Evolutionary conservation across 805 yeast species (phyloP).

Genomic region (Maudiozyma bulderi): DNA sequence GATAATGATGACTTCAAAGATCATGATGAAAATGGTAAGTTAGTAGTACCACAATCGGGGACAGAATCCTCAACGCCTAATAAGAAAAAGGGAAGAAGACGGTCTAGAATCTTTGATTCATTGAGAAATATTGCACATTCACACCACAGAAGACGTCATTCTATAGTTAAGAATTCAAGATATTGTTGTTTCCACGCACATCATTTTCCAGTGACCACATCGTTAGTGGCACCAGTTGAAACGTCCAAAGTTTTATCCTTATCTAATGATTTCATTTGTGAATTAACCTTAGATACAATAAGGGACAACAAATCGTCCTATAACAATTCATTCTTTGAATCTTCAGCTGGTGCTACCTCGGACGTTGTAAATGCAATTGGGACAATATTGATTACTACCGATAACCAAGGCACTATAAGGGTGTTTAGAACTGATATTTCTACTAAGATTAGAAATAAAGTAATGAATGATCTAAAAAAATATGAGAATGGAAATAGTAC

Average conservation of each 20-base stretch:
- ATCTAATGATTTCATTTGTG: conserved; percentile 75
- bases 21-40: not conserved
- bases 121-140: conserved; percentile 1
- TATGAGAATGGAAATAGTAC: not conserved
- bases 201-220: conserved; percentile 61
- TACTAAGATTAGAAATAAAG: conserved; percentile 32
- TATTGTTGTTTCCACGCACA: conserved; percentile 73
- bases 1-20: not conserved
- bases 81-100: not conserved
- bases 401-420: conserved; percentile 58
- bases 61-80: not conserved
- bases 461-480: conserved; percentile 15
- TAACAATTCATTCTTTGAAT: not conserved
- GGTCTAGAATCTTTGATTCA: not conserved
- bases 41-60: not conserved
- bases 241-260: conserved; percentile 56
- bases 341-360: not conserved
- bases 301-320: conserved; percentile 2
- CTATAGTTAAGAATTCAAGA: conserved; percentile 34
- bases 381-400: conserved; percentile 63
- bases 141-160: not conserved
- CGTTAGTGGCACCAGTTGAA: conserved; percentile 64
- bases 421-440: conserved; percentile 76
- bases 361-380: conserved; percentile 27
- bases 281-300: conserved; percentile 33